Conservation (phyloP, 331 rosid species). For the Malus hybrid region DNA sequence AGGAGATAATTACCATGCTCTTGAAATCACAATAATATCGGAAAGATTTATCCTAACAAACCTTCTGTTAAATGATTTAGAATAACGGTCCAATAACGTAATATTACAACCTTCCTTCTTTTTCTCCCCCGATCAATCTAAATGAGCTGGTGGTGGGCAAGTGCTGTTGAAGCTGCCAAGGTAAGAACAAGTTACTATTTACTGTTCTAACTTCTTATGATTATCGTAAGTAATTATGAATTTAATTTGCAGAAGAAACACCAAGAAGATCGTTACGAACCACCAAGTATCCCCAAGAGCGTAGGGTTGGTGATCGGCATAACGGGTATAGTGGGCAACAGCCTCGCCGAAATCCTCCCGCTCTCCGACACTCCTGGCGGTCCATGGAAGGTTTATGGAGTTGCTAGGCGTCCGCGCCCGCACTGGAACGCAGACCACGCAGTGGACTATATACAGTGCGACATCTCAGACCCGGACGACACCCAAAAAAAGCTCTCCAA, state of each 20-base stretch:
- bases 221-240: too few relatives aligned
- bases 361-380: constrained; percentile 2
- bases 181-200: too few relatives aligned
- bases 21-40: too few relatives aligned
- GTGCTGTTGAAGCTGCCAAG: too few relatives aligned
- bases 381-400: constrained; percentile 14
- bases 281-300: not conserved
- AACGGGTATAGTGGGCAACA: constrained; percentile 1
- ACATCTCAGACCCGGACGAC: not conserved
- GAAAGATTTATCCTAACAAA: too few relatives aligned
- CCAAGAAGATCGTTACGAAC: not conserved
- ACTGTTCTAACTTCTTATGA: too few relatives aligned
- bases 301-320: not conserved
- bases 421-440: not conserved
- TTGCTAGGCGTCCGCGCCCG: not conserved
- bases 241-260: not conserved
- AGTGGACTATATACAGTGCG: constrained; percentile 1
- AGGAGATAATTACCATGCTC: too few relatives aligned
- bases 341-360: not conserved
- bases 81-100: too few relatives aligned
- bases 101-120: too few relatives aligned
- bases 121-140: too few relatives aligned
- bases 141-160: too few relatives aligned
- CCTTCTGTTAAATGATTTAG: too few relatives aligned
- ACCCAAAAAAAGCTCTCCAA: not conserved